Conservation (phyloP, 148 eudicot species). For the Heliamphora exappendiculata region DNA sequence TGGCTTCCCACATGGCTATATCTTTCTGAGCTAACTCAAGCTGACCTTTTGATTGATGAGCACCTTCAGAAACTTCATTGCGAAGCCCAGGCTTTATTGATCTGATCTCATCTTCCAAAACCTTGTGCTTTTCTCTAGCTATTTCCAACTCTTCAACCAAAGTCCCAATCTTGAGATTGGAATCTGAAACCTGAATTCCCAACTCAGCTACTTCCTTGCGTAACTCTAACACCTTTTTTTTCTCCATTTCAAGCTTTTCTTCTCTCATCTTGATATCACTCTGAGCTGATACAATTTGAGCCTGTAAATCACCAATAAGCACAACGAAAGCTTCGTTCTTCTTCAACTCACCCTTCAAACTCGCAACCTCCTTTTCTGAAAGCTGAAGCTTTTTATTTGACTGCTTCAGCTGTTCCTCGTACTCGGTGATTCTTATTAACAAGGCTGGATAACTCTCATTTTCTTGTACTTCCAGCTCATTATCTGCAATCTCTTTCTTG, state of each 20-base stretch:
- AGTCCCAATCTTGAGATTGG: slow-evolving; percentile 22
- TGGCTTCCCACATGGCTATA: slow-evolving; percentile 26
- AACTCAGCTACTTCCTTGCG: slow-evolving; percentile 25
- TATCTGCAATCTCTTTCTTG: slow-evolving; percentile 10
- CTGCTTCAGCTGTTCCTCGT: slow-evolving; percentile 38
- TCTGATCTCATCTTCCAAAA: slow-evolving; percentile 25
- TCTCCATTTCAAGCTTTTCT: slow-evolving; percentile 32
- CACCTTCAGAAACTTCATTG: slow-evolving; percentile 20
- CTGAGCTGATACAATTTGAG: slow-evolving; percentile 26
- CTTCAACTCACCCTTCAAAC: slow-evolving; percentile 37
- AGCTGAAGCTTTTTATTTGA: slow-evolving; percentile 37
- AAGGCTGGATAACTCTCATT: slow-evolving; percentile 22
- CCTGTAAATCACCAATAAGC: slow-evolving; percentile 20
- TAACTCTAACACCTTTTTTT: slow-evolving; percentile 23
- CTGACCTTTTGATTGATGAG: slow-evolving; percentile 24
- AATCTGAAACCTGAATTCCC: slow-evolving; percentile 20
- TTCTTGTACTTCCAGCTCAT: slow-evolving; percentile 18
- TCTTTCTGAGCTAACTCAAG: slow-evolving; percentile 33
- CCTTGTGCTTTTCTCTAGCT: slow-evolving; percentile 29
- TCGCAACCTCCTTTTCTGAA: slow-evolving; percentile 48
- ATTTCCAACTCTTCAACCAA: slow-evolving; percentile 40
- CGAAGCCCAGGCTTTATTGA: slow-evolving; percentile 21
- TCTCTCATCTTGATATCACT: slow-evolving; percentile 19
- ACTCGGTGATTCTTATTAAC: slow-evolving; percentile 34
- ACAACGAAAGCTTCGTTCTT: slow-evolving; percentile 17